A percentile compares a stretch with the other conserved stretches of the same genome.
Evolutionary conservation across 192 early-diverging fungal genomes (phyloP).

Genomic region (Umbelopsis sp.): DNA sequence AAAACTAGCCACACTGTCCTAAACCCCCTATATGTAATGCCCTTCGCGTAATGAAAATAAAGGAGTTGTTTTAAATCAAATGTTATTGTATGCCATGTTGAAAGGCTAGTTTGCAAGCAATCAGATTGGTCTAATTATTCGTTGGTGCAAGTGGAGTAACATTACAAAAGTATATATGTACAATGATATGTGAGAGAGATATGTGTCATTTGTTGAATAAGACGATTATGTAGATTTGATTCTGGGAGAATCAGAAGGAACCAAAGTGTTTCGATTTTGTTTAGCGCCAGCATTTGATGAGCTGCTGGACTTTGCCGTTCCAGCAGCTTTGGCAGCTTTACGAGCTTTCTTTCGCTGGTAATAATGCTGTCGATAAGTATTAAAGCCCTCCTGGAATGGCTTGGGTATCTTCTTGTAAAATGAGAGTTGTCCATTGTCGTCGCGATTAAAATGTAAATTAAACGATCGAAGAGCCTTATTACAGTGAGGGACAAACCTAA

Average conservation of each 20-base stretch:
- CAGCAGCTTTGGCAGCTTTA: conserved; percentile 23
- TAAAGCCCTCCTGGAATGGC: conserved; percentile 58
- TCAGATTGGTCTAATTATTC: too few relatives aligned
- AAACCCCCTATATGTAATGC: too few relatives aligned
- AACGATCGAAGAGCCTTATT: conserved; percentile 58
- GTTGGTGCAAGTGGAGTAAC: not conserved
- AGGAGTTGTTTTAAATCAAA: too few relatives aligned
- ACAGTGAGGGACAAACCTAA: conserved; percentile 62
- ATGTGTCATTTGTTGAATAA: not conserved
- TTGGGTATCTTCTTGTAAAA: conserved; percentile 58
- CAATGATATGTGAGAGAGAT: conserved; percentile 4
- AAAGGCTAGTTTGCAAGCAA: not conserved
- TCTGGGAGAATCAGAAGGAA: not conserved
- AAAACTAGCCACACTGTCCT: not conserved
- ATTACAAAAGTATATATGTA: conserved; percentile 16
- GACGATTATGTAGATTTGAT: conserved; percentile 2
- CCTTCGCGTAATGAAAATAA: too few relatives aligned
- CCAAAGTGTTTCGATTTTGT: not conserved
- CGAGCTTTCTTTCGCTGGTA: conserved; percentile 48
- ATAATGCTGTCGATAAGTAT: conserved; percentile 51
- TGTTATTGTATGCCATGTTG: not conserved
- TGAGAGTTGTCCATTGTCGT: conserved; percentile 47
- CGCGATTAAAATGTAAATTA: conserved; percentile 56
- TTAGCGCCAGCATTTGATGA: not conserved
- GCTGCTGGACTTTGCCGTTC: not conserved